Percentiles rank a stretch among this genome's conserved stretches.
These are phyloP conservation scores for Agrocybe praecox DNA, from an alignment of 768 basidiomycete species.

Conservation along the genomic window DNA sequence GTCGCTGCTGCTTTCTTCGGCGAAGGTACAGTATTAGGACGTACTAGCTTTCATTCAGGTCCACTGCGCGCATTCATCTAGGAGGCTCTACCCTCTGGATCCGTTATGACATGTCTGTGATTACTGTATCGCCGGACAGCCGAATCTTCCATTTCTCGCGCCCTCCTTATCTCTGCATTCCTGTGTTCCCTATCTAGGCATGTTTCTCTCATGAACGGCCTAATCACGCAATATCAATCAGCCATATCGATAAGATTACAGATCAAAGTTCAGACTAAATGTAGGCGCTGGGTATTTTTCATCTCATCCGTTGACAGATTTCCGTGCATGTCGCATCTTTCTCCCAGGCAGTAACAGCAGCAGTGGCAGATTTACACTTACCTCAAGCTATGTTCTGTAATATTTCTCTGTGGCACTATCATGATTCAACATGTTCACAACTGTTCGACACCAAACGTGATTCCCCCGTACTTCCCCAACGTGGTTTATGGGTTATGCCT, in stretches of 20 bases:
- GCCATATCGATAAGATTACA: slow-evolving; percentile 16
- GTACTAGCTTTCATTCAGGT: not conserved
- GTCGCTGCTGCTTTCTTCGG: not conserved
- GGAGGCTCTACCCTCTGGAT: not conserved
- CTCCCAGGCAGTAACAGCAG: not conserved
- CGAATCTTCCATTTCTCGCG: slow-evolving; percentile 13
- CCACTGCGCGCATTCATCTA: not conserved
- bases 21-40: not conserved
- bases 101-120: not conserved
- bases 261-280: not conserved
- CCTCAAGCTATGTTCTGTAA: not conserved
- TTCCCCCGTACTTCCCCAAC: not conserved
- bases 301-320: slow-evolving; percentile 6
- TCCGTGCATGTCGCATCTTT: slow-evolving; percentile 5
- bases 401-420: not conserved
- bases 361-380: not conserved
- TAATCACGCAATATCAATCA: slow-evolving; percentile 10
- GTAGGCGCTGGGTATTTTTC: slow-evolving; percentile 14
- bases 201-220: slow-evolving; percentile 13
- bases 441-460: too few relatives aligned
- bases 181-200: slow-evolving; percentile 9
- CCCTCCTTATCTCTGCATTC: slow-evolving; percentile 6
- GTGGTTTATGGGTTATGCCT: too few relatives aligned
- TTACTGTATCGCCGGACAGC: not conserved
- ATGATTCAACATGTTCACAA: not conserved